Base-by-base conservation (phyloP, 495 filamentous ascomycete species). In the Lasiosphaeria hispida region DNA sequence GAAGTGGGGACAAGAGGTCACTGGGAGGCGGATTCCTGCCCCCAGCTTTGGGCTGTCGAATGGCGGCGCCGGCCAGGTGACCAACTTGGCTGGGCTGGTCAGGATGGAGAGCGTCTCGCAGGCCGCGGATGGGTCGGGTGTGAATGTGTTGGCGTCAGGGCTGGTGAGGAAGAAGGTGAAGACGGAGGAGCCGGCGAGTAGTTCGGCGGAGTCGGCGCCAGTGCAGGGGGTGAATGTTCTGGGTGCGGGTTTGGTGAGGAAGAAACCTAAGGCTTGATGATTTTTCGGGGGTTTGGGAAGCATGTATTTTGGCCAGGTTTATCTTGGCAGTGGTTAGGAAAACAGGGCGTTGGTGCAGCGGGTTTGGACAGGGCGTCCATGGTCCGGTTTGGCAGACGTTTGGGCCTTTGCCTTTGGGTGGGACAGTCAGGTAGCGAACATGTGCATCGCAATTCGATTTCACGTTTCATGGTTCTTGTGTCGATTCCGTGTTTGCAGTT, bases 1-100 rank as follows among this genome's bases (percentile, higher is more conserved):
- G 38, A 65, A 72, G 80, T 67, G 78, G 86, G 66, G 84, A 71
- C 77, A 71, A 9, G 67, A 68, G 36, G 66, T 73, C 44, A 44
- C 66, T 17, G 77, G 78, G 41, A 59, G 61, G 63, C 69, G 65
- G 56, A 48, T 55, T 10, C 33, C 53, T 0, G 30, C 53, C 0
- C 53, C 47, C 4, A 42, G 30, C 13, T 17, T 54, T 7, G 38
- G 38, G 23, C 23, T 30, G 23, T 2, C 23, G 23, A 54, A 36
- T 35, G 57, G 35, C 48, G 10, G 55, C 18, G n/a, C 60, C 19
- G 17, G 60, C 17, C 47, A 63, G 23, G 63, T 72, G 1, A 77
- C 68, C 9, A 70, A 76, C 55, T 23, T 78, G 41, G 60, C 68
- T 4, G 67, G 64, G 4, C 41, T 72, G 33, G 56, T 78, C 18